Conservation (phyloP, 148 eudicot species). For the Chenopodium album region DNA sequence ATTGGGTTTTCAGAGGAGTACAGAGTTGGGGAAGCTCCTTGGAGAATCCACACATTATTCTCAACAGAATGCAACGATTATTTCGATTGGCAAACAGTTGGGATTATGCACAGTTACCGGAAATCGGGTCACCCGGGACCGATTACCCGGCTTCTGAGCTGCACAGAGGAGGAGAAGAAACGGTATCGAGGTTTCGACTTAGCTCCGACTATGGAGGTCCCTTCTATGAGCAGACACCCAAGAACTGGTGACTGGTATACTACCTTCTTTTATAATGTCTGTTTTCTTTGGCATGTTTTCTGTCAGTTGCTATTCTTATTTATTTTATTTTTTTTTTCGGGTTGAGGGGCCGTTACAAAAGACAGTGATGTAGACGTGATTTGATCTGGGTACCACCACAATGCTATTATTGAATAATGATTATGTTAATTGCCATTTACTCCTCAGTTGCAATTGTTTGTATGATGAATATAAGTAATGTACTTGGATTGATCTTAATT, state of each 20-base stretch:
- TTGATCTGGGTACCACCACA: not conserved
- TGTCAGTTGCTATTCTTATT: not conserved
- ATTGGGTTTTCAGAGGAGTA: not conserved
- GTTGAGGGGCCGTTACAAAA: not conserved
- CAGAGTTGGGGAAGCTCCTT: slow-evolving; percentile 42
- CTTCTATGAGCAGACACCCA: slow-evolving; percentile 93
- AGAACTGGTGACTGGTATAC: slow-evolving; percentile 89
- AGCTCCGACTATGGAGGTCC: slow-evolving; percentile 95
- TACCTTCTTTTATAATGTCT: not conserved
- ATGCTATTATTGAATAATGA: too few relatives aligned
- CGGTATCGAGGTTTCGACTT: slow-evolving; percentile 72
- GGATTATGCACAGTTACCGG: slow-evolving; percentile 77
- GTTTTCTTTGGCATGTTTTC: not conserved
- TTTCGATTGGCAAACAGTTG: slow-evolving; percentile 99
- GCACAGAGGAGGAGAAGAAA: slow-evolving; percentile 80
- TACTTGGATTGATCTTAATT: not conserved
- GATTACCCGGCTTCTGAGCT: slow-evolving; percentile 87
- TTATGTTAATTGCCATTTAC: not conserved
- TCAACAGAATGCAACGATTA: slow-evolving; percentile 94
- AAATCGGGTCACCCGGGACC: slow-evolving; percentile 90
- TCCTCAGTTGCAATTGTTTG: not conserved
- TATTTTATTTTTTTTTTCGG: not conserved
- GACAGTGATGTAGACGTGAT: not conserved
- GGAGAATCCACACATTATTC: slow-evolving; percentile 89
- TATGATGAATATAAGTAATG: not conserved